A percentile compares a stretch with the other conserved stretches of the same genome.
phyloP scores from a whole-genome alignment of 1,139 yeast species.

The Debaryomyces udenii region DNA sequence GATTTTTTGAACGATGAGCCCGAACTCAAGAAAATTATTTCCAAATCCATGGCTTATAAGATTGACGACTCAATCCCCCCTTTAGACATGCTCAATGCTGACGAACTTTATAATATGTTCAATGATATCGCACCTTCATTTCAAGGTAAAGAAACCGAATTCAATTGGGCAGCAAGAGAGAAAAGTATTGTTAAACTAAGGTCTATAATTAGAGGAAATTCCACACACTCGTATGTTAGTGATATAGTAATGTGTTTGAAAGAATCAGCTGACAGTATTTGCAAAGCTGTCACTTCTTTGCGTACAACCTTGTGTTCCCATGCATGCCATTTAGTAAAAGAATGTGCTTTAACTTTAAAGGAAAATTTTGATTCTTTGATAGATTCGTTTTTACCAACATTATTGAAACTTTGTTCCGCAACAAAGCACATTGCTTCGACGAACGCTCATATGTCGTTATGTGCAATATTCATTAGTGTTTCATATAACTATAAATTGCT shows the following conservation, averaged over 20 bases:
- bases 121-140: slow-evolving; percentile 41
- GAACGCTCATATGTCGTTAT: slow-evolving; percentile 70
- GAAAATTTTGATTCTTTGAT: slow-evolving; percentile 59
- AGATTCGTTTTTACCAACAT: slow-evolving; percentile 60
- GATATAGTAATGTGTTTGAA: slow-evolving; percentile 49
- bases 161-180: slow-evolving; percentile 83
- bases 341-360: slow-evolving; percentile 56
- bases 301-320: slow-evolving; percentile 81
- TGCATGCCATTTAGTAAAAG: slow-evolving; percentile 81
- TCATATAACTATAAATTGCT: slow-evolving; percentile 58
- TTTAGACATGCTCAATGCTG: slow-evolving; percentile 19
- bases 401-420: slow-evolving; percentile 68
- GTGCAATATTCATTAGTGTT: slow-evolving; percentile 59
- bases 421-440: slow-evolving; percentile 80
- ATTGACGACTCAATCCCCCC: slow-evolving; percentile 30
- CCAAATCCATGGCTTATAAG: slow-evolving; percentile 24
- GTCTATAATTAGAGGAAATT: slow-evolving; percentile 61
- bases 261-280: slow-evolving; percentile 58
- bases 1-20: slow-evolving; percentile 3
- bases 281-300: slow-evolving; percentile 70
- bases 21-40: slow-evolving; percentile 20
- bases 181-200: slow-evolving; percentile 59
- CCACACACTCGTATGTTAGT: slow-evolving; percentile 36
- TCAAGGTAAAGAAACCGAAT: slow-evolving; percentile 84
- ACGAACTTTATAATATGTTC: slow-evolving; percentile 21